Evolutionary conservation across 2,329 filamentous ascomycete species (phyloP).

Genomic region (Purpureocillium lavendulum): DNA sequence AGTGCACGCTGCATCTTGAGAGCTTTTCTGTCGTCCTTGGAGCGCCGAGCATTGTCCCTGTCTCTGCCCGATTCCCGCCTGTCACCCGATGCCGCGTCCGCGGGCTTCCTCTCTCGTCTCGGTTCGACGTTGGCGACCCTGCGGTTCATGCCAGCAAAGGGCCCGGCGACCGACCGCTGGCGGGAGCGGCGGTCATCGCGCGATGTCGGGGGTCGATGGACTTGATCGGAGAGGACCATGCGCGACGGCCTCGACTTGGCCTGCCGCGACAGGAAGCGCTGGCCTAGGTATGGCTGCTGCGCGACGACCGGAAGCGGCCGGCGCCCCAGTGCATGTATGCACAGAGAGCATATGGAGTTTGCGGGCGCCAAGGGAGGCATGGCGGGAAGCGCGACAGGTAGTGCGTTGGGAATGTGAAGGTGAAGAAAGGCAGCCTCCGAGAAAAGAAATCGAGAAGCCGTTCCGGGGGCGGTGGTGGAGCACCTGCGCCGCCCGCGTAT

Average conservation of each 20-base stretch:
- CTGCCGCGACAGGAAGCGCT: constrained; percentile 26
- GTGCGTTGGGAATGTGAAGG: too few species aligned
- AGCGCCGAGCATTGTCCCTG: constrained; percentile 25
- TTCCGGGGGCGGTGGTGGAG: too few species aligned
- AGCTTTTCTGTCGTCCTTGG: constrained; percentile 51
- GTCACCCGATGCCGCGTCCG: constrained; percentile 10
- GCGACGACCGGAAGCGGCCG: constrained; percentile 8
- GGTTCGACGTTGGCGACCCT: constrained; percentile 34
- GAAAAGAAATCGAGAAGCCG: too few species aligned
- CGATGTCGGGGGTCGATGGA: constrained; percentile 31
- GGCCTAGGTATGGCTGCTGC: constrained; percentile 22
- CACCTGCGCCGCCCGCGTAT: too few species aligned
- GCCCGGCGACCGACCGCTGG: constrained; percentile 33
- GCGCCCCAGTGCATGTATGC: constrained; percentile 7
- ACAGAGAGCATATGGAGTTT: constrained; percentile 10
- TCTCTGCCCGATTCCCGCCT: constrained; percentile 16
- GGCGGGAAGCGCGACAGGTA: neutral
- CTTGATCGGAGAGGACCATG: constrained; percentile 49
- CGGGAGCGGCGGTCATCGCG: constrained; percentile 25
- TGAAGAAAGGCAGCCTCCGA: too few species aligned
- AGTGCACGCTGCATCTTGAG: constrained; percentile 89
- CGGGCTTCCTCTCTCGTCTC: constrained; percentile 10
- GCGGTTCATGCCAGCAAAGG: constrained; percentile 49
- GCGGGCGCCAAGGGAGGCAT: constrained; percentile 8
- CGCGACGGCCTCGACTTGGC: constrained; percentile 37